Evolutionary conservation across 257 asterid species (phyloP), one percentile per base, ranked within the genome.

Genomic region (Solanum infundibuliforme): DNA sequence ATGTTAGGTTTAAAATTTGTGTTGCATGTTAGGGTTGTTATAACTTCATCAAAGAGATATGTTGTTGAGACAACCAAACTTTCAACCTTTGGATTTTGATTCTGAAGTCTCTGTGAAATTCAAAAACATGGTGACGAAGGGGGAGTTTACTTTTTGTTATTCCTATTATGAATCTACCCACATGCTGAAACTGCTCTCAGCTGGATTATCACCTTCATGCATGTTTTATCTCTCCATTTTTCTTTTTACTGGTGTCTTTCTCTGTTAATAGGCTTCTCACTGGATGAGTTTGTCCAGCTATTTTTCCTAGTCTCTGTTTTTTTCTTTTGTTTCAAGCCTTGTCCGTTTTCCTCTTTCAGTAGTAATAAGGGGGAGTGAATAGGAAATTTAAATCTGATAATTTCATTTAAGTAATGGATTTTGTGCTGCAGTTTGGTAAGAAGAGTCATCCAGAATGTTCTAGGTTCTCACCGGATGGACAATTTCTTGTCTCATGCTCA

Each of bases 381-480:
- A 31, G 23, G 43, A 41, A 35, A 85, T 31, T 36, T 5, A 31
- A 27, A 69, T 29, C 0, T 86, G 77, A 27, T 16, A 20, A 69
- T 71, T 68, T 86, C 16, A 48, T 87, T 87, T 87, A 86, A 68
- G 13, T 77, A 34, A 62, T 62, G 71, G 52, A 87, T 86, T 87
- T 88, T 87, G 85, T 83, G 8, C 90, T 92, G 94, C 95, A 97
- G 99, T 97, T 97, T 87, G 99, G 98, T 90, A 95, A 96, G 94
- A 95, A 93, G 87, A 94, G 96, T 88, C 98, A 97, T 87, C 98
- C 99, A 8, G 98, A 97, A 90, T 90, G 94, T 89, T 93, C 98
- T 90, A 93, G 95, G 84, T 97, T 97, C 91, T 95, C 99, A 87
- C 99, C 99, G n/a, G 99, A 97, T 87, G 99, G 99, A 32, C 99